Conservation (phyloP, 2,329 filamentous ascomycete species). For the Gyromitra esculenta region DNA sequence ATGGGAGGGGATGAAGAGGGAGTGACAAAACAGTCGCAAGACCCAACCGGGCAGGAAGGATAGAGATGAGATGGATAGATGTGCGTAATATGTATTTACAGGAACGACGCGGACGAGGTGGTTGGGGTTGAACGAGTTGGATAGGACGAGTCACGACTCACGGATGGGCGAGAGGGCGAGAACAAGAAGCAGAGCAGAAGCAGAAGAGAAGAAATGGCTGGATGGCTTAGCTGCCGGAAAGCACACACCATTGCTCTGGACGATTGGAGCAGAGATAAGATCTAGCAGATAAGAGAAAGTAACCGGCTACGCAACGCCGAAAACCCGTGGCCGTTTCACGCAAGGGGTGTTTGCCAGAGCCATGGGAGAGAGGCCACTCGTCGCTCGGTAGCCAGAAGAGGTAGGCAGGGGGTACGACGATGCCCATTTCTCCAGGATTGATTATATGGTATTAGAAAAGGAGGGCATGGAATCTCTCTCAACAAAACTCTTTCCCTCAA, state of each 20-base stretch:
- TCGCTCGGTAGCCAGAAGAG: not conserved
- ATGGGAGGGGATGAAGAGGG: not conserved
- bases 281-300: constrained; percentile 31
- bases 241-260: too few species aligned
- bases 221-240: not conserved
- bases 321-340: constrained; percentile 10
- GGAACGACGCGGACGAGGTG: constrained; percentile 24
- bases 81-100: constrained; percentile 39
- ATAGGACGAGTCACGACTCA: not conserved
- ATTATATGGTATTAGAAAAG: not conserved
- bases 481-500: not conserved
- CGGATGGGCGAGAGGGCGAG: constrained; percentile 12
- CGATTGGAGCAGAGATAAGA: constrained; percentile 31
- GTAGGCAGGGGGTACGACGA: constrained; percentile 29
- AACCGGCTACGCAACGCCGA: constrained; percentile 9
- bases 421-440: not conserved
- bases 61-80: constrained; percentile 28
- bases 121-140: constrained; percentile 1
- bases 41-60: constrained; percentile 7
- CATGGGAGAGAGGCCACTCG: constrained; percentile 19
- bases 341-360: not conserved
- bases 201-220: constrained; percentile 29
- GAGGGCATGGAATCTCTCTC: not conserved
- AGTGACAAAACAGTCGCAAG: constrained; percentile 30
- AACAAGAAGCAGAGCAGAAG: not conserved